Evolutionary conservation across 176 grass and related monocot genomes (phyloP), one percentile per base, ranked within the genome.

Genomic region (Triticum timopheevii): DNA sequence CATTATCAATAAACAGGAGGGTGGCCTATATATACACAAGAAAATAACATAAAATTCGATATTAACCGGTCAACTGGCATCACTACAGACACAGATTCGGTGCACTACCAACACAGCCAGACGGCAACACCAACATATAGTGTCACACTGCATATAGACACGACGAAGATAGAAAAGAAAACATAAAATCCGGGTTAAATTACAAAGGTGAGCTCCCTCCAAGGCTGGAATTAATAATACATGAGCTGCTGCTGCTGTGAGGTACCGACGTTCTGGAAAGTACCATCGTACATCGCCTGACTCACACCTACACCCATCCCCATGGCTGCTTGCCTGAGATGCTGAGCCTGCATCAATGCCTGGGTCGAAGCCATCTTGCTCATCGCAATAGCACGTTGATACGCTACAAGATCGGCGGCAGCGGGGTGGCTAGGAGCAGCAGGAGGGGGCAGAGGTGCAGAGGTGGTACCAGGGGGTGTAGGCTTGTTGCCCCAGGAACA

Each of bases 401-500:
- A 90, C 2, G 82, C 87, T 4, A 91, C 74, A 17, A 95, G 74
- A 19, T 93, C 84, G 4, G 89, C 61, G 3, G 89, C 65, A 16
- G 89, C 82, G 0, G 89, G 68, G 17, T 91, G 36, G 19, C 82
- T 83, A 17, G 87, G 85, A 38, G 84, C 84, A 15, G 80, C 91
- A 8, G 94, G 94, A 45, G 94, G 91, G 0, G 91, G 94, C n/a
- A 96, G 85, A 19, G 91, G 94, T 13, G 69, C 76, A 8, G 94
- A 96, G 19, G 65, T 58, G 52, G 83, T 80, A 50, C 92, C 92
- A 17, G 84, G 84, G 25, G 92, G 95, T 13, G 90, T 97, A 19
- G 92, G 95, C 73, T 97, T 97, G 86, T 91, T 97, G 56, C 95
- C 95, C 95, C 95, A 97, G 10, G 94, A 97, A 92, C 94, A 97